These are phyloP conservation scores for Claviceps sp. DNA, from an alignment of 2,329 filamentous ascomycete species.

Conservation along the genomic window DNA sequence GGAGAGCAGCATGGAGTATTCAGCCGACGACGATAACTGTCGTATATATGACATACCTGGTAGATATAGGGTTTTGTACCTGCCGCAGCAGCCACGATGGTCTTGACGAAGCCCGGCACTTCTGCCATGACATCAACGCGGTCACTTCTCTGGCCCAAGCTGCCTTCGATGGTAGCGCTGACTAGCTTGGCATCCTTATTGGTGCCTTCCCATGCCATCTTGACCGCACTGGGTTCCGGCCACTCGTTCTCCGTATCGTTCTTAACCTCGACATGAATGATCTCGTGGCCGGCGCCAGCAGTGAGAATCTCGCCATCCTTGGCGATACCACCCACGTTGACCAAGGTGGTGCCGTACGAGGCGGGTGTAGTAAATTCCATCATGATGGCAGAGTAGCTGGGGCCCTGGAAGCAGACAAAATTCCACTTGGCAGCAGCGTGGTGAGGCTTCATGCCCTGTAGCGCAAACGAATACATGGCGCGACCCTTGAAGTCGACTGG, in stretches of 20 bases:
- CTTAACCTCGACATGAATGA: slow-evolving; percentile 55
- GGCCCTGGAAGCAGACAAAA: slow-evolving; percentile 82
- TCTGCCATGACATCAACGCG: slow-evolving; percentile 89
- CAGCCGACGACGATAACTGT: not conserved
- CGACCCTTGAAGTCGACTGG: slow-evolving; percentile 70
- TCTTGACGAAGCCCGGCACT: slow-evolving; percentile 90
- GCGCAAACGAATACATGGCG: slow-evolving; percentile 67
- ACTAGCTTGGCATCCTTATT: slow-evolving; percentile 63
- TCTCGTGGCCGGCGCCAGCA: slow-evolving; percentile 52
- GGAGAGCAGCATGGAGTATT: not conserved
- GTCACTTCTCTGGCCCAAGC: slow-evolving; percentile 59
- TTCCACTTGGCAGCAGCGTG: slow-evolving; percentile 90
- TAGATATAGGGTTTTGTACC: slow-evolving; percentile 98
- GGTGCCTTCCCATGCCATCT: slow-evolving; percentile 66
- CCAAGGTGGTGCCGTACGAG: slow-evolving; percentile 76
- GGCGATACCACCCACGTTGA: slow-evolving; percentile 70
- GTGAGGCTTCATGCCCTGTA: slow-evolving; percentile 99
- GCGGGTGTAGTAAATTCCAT: slow-evolving; percentile 95
- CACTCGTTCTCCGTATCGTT: slow-evolving; percentile 70
- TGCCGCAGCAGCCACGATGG: slow-evolving; percentile 73
- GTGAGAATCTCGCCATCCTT: slow-evolving; percentile 70
- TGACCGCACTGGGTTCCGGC: slow-evolving; percentile 69
- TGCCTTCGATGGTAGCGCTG: slow-evolving; percentile 54
- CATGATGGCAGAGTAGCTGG: slow-evolving; percentile 73
- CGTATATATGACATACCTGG: slow-evolving; percentile 47